These are phyloP conservation scores for Gracilariopsis chorda DNA, from an alignment of 23 red algal genomes.

Conservation along the genomic window DNA sequence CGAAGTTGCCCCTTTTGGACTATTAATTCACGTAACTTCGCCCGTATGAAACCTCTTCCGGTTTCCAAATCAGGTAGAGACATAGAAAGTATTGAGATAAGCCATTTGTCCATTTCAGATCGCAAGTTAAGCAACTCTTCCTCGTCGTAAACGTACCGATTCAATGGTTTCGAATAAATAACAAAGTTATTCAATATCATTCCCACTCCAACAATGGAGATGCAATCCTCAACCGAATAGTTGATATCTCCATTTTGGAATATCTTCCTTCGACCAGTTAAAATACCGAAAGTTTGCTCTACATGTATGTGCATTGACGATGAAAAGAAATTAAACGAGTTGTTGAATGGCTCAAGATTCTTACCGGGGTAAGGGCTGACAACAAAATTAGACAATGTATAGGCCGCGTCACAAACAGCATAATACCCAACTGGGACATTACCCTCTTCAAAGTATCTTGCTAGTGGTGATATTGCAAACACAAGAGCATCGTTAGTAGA, in stretches of 20 bases:
- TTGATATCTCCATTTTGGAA: not conserved
- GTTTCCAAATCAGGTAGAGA: no score
- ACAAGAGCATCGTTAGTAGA: slow-evolving; percentile 4
- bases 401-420: not conserved
- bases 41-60: not conserved
- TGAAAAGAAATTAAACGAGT: not conserved
- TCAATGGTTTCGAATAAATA: not conserved
- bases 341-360: not conserved
- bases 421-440: not conserved
- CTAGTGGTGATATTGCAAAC: not conserved
- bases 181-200: not conserved
- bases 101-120: not conserved
- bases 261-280: not conserved
- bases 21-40: not conserved
- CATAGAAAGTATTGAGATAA: no score
- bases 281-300: not conserved
- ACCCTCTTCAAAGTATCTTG: not conserved
- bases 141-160: not conserved
- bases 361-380: not conserved
- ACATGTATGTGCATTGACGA: slow-evolving; percentile 6
- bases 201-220: not conserved
- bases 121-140: not conserved
- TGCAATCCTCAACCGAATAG: not conserved
- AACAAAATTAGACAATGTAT: not conserved
- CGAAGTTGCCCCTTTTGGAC: not conserved